phyloP scores from a whole-genome alignment of 169 alveolate species.

The Babesia gibsoni region DNA sequence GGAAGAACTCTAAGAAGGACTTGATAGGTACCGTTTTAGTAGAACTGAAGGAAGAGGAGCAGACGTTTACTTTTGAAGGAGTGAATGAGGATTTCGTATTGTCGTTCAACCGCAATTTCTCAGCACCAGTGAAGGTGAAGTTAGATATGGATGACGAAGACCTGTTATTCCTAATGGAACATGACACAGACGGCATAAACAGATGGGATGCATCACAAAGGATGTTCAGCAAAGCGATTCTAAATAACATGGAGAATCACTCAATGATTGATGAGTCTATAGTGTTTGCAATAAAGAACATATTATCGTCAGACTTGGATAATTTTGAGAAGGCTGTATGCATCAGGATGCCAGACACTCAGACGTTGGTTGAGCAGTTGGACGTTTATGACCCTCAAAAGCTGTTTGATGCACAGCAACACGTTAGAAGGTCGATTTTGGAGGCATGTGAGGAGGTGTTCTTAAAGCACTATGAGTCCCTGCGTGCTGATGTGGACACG shows the following conservation, averaged over 20 bases:
- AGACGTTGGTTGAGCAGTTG: constrained; percentile 48
- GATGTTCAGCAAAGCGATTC: constrained; percentile 42
- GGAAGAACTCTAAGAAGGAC: constrained; percentile 71
- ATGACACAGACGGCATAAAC: constrained; percentile 86
- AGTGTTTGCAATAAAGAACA: constrained; percentile 18
- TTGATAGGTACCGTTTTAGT: constrained; percentile 59
- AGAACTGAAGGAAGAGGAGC: constrained; percentile 75
- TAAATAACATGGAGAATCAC: neutral
- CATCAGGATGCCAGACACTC: constrained; percentile 59
- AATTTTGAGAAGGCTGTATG: constrained; percentile 61
- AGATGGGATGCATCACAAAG: constrained; percentile 66
- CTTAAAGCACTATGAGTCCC: constrained; percentile 19
- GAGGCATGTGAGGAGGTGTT: constrained; percentile 19
- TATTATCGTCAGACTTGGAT: constrained; percentile 37
- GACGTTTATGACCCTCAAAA: constrained; percentile 55
- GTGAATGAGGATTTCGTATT: constrained; percentile 80
- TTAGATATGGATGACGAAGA: constrained; percentile 80
- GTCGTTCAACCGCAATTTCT: constrained; percentile 85
- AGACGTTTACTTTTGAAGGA: constrained; percentile 71
- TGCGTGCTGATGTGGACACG: constrained; percentile 32
- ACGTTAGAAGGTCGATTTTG: constrained; percentile 25
- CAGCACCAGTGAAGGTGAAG: constrained; percentile 88
- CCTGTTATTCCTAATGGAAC: constrained; percentile 78
- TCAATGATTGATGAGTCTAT: constrained; percentile 14
- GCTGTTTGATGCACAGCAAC: constrained; percentile 10